These are phyloP conservation scores for Wickerhamomyces alni DNA, from an alignment of 805 yeast species.

Conservation along the genomic window DNA sequence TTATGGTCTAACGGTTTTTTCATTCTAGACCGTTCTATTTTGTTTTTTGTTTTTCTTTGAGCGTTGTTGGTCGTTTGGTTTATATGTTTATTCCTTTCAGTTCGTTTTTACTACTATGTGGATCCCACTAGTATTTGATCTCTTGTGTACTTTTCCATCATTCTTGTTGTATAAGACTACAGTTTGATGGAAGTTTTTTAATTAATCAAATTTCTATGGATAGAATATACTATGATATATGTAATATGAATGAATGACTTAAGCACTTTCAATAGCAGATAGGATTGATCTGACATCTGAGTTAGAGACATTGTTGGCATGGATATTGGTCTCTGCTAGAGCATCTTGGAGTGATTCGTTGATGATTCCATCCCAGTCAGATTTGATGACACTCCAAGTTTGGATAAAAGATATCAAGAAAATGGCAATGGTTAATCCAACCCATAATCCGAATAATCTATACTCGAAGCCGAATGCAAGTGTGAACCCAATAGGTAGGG, in stretches of 20 bases:
- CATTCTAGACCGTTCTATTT: too few species aligned
- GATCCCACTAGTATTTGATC: too few species aligned
- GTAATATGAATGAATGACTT: too few species aligned
- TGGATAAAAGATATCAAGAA: constrained; percentile 43
- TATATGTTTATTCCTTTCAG: background rate
- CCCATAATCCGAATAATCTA: constrained; percentile 55
- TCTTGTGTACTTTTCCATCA: too few species aligned
- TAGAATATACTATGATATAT: too few species aligned
- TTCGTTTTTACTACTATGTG: background rate
- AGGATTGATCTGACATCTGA: background rate
- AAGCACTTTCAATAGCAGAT: background rate
- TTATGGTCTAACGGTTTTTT: too few species aligned
- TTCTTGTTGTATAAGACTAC: too few species aligned
- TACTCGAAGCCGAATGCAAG: constrained; percentile 44
- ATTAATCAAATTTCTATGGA: too few species aligned
- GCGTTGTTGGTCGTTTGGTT: too few species aligned
- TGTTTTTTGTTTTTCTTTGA: too few species aligned
- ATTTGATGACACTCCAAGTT: constrained; percentile 26
- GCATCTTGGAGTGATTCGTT: constrained; percentile 37
- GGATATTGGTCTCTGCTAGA: constrained; percentile 12
- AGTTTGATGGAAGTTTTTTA: too few species aligned
- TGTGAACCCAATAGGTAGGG: constrained; percentile 50
- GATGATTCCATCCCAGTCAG: constrained; percentile 43
- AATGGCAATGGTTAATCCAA: constrained; percentile 50
- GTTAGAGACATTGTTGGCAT: background rate